These are phyloP conservation scores for Diaporthe sp. DNA, from an alignment of 2,329 filamentous ascomycete species.

Conservation along the genomic window DNA sequence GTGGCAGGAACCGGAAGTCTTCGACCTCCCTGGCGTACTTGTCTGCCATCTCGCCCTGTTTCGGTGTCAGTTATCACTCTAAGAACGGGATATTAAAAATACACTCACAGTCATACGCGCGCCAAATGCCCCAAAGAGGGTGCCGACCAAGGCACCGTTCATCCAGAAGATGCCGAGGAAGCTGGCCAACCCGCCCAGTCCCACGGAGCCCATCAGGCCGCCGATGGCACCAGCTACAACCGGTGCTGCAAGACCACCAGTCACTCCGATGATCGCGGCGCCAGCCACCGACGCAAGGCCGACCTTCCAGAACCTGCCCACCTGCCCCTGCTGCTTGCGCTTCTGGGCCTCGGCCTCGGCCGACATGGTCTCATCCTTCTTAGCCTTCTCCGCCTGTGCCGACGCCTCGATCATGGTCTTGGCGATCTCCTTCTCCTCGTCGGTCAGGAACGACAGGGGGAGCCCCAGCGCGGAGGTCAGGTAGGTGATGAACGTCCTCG, in stretches of 20 bases:
- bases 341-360: slow-evolving; percentile 82
- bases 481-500: slow-evolving; percentile 74
- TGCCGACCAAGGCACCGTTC: slow-evolving; percentile 85
- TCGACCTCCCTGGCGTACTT: slow-evolving; percentile 88
- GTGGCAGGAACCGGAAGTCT: slow-evolving; percentile 82
- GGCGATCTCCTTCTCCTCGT: slow-evolving; percentile 81
- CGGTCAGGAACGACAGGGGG: slow-evolving; percentile 68
- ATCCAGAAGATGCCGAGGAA: slow-evolving; percentile 89
- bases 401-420: slow-evolving; percentile 77
- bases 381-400: slow-evolving; percentile 60
- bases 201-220: slow-evolving; percentile 85
- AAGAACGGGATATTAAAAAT: too few relatives aligned
- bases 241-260: slow-evolving; percentile 89
- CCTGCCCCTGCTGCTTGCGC: slow-evolving; percentile 76
- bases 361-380: slow-evolving; percentile 64
- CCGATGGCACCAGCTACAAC: slow-evolving; percentile 88
- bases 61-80: background rate
- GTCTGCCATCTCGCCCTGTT: slow-evolving; percentile 82
- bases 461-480: slow-evolving; percentile 75
- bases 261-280: slow-evolving; percentile 90
- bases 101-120: slow-evolving; percentile 71
- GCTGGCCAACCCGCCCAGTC: slow-evolving; percentile 85
- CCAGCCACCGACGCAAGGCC: slow-evolving; percentile 89
- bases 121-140: slow-evolving; percentile 89
- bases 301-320: slow-evolving; percentile 86